Percentiles rank a stretch among this genome's conserved stretches.
These are phyloP conservation scores for Colletotrichum sidae DNA, from an alignment of 2,329 filamentous ascomycete species.

Conservation along the genomic window DNA sequence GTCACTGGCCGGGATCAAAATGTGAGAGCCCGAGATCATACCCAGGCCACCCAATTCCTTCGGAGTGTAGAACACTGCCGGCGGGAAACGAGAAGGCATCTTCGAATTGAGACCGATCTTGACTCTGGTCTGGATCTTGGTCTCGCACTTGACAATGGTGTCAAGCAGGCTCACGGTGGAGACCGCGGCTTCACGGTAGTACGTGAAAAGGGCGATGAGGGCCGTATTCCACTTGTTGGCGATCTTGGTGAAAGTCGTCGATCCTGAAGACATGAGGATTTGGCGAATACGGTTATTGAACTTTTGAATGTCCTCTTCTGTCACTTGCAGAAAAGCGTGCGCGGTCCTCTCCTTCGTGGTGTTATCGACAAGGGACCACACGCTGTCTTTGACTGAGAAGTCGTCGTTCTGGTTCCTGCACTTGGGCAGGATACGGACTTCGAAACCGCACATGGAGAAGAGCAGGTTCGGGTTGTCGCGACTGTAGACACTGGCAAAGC, in stretches of 20 bases:
- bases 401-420: conserved; percentile 95
- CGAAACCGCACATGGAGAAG: conserved; percentile 98
- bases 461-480: conserved; percentile 96
- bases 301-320: conserved; percentile 96
- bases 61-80: conserved; percentile 97
- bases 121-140: conserved; percentile 98
- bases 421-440: conserved; percentile 96
- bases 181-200: conserved; percentile 97
- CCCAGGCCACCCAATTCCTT: conserved; percentile 97
- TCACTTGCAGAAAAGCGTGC: conserved; percentile 97
- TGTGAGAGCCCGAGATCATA: conserved; percentile 99
- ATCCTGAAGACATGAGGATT: conserved; percentile 99
- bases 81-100: conserved; percentile 98
- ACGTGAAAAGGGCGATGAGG: conserved; percentile 95
- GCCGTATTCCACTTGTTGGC: conserved; percentile 99
- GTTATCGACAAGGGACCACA: conserved; percentile 97
- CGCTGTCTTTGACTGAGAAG: conserved; percentile 96
- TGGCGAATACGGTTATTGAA: conserved; percentile 99
- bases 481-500: conserved; percentile 97
- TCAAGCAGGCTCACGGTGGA: conserved; percentile 94
- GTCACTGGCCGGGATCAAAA: conserved; percentile 95
- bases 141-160: conserved; percentile 99
- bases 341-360: conserved; percentile 96
- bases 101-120: conserved; percentile 99
- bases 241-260: conserved; percentile 99